phyloP scores from a whole-genome alignment of 371 early-diverging fungal genomes.

The Nematocida major region DNA sequence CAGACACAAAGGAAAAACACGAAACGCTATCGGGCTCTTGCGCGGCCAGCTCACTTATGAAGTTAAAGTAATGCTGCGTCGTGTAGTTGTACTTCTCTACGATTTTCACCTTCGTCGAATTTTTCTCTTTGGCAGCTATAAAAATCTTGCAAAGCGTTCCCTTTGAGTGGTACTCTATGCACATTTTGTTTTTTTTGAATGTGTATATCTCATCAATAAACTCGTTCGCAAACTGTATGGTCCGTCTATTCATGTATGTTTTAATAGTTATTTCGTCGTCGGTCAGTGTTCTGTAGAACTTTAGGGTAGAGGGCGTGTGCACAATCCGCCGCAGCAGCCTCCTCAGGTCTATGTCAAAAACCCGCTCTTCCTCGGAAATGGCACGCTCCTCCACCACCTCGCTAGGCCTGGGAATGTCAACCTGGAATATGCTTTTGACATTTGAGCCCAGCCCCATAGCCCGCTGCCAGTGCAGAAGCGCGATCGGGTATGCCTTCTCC shows the following conservation, averaged over 20 bases:
- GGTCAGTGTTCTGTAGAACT: slow-evolving; percentile 34
- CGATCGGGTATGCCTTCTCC: slow-evolving; percentile 25
- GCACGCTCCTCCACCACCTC: slow-evolving; percentile 23
- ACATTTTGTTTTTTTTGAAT: background rate
- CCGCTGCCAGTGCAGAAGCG: slow-evolving; percentile 26
- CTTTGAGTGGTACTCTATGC: slow-evolving; percentile 42
- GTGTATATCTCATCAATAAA: slow-evolving; percentile 44
- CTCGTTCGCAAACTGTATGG: slow-evolving; percentile 47
- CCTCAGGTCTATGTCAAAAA: slow-evolving; percentile 18
- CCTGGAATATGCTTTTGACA: slow-evolving; percentile 21
- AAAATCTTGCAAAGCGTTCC: slow-evolving; percentile 41
- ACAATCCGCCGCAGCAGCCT: slow-evolving; percentile 1
- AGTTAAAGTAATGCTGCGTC: slow-evolving; percentile 41
- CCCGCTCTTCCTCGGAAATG: slow-evolving; percentile 18
- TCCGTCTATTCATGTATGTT: slow-evolving; percentile 42
- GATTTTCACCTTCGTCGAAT: slow-evolving; percentile 1
- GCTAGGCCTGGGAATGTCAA: slow-evolving; percentile 34
- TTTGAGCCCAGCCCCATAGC: background rate
- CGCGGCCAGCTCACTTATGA: background rate
- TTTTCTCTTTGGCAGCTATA: background rate
- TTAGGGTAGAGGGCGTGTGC: background rate
- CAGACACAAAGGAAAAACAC: background rate
- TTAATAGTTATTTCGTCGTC: slow-evolving; percentile 8
- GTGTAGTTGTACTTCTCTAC: slow-evolving; percentile 52
- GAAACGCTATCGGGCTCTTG: background rate